Evolutionary conservation across 129 eudicot genomes (phyloP), one percentile per base, ranked within the genome.

Genomic region (Logfia minima): DNA sequence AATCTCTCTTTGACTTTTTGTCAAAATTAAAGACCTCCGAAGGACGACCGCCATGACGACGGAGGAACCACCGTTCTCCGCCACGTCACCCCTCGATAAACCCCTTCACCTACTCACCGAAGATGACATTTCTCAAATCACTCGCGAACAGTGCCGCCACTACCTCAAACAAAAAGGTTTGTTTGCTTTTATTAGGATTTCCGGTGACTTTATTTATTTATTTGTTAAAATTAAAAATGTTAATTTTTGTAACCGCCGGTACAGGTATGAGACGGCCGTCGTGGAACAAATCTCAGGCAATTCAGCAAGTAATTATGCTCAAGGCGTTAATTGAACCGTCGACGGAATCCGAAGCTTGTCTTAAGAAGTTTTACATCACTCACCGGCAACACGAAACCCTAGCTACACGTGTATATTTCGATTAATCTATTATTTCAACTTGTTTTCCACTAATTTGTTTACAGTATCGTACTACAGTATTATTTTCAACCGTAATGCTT

Each of bases 251-350:
- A 0, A 19, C 32, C 61, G 37, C 68, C 56, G 68, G 19, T 58
- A 39, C 83, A 95, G 99, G 99, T 35, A 95, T 95, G 99, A 81
- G 99, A 67, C 77, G 92, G 60, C 99, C 99, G 70, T 95, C 99
- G 76, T 92, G 99, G 99, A 95, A 95, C 79, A 95, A 95, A 85
- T 92, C 99, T 10, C 99, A 95, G 86, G 99, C 99, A 91, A 88
- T 89, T 83, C 97, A 95, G 87, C 99, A 95, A 76, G 99, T 92
- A 0, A 92, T 95, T 73, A 87, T 91, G 76, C 92, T 95, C 63
- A 95, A 95, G 86, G 87, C 86, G 83, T 89, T 95, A 64, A 86
- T 92, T 19, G 99, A 95, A 80, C 76, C 98, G 55, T 31, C 88
- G 69, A 84, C 94, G 35, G 89, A 87, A 32, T 80, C 82, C 17